Evolutionary conservation across 2,329 filamentous ascomycete species (phyloP), one percentile per base, ranked within the genome.

Genomic region (Akanthomyces uredinophilus): DNA sequence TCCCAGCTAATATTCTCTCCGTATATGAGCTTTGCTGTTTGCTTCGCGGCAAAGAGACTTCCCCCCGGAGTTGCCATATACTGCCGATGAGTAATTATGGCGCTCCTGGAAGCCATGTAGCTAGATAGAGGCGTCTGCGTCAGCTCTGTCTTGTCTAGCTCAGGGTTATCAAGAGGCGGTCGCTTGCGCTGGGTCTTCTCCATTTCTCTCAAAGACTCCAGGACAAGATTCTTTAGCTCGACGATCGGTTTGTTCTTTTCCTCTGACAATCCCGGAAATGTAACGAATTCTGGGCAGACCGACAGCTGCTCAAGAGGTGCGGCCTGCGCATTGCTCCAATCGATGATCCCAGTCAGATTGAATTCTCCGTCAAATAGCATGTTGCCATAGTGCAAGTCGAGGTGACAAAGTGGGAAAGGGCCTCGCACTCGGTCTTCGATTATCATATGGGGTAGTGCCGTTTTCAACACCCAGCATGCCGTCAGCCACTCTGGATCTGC

Each of bases 341-440:
- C 73, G 50, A 76, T 67, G 37, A 77, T 64, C 22, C 70, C 73
- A 1, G 67, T 72, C 41, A 76, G 60, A 64, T 75, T 77, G 65
- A 75, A 76, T 51, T 78, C 74, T 20, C 72, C 64, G 63, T 78
- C 76, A 35, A 78, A 77, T 6, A 77, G 72, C 64, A 79, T 67
- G 49, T 79, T 78, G 44, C 74, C 73, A 63, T 67, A 72, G 66
- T 75, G 74, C 4, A 76, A 65, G 20, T 70, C 70, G 4, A 72
- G 62, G 54, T 72, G 70, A 63, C 73, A 56, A 74, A 1, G 76
- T 65, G n/a, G 72, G 71, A 66, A 77, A 16, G 73, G 74, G 49
- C 74, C 71, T 57, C 66, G 64, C 22, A 73, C 62, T 56, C 68
- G 65, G 41, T 70, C 68, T 56, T 72, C 69, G 47, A 72, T 63